Percentiles rank a stretch among this genome's conserved stretches.
Evolutionary conservation across 176 grass and related monocot genomes (phyloP).

Genomic region (Zizania latifolia): DNA sequence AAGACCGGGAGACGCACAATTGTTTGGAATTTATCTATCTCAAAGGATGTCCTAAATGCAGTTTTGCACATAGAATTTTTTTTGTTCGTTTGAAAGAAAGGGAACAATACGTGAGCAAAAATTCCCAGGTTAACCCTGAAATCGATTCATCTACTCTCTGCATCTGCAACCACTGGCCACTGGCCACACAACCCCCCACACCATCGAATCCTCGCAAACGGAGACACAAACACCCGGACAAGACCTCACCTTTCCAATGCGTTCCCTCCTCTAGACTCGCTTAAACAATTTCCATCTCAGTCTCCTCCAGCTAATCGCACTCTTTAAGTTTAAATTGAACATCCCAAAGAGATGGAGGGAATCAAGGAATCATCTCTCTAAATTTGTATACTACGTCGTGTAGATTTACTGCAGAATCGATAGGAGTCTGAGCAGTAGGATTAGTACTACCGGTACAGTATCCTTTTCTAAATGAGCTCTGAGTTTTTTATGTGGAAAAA

Average conservation of each 20-base stretch:
- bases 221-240: not conserved
- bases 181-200: no score
- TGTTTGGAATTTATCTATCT: not conserved
- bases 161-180: not conserved
- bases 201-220: not conserved
- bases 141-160: not conserved
- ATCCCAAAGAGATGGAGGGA: conserved; percentile 25
- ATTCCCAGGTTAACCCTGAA: no score
- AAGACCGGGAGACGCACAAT: not conserved
- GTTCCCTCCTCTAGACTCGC: no score
- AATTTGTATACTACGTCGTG: no score
- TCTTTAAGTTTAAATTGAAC: conserved; percentile 24
- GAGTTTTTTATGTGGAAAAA: not conserved
- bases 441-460: not conserved
- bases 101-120: no score
- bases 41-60: no score
- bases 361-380: conserved; percentile 17
- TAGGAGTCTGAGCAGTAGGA: not conserved
- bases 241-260: conserved; percentile 29
- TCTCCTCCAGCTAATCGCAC: not conserved
- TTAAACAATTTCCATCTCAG: not conserved
- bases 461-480: no score
- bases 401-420: not conserved
- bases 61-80: no score
- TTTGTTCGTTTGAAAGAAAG: no score